Conservation (phyloP, 148 eudicot genomes). For the Oxyria digyna region DNA sequence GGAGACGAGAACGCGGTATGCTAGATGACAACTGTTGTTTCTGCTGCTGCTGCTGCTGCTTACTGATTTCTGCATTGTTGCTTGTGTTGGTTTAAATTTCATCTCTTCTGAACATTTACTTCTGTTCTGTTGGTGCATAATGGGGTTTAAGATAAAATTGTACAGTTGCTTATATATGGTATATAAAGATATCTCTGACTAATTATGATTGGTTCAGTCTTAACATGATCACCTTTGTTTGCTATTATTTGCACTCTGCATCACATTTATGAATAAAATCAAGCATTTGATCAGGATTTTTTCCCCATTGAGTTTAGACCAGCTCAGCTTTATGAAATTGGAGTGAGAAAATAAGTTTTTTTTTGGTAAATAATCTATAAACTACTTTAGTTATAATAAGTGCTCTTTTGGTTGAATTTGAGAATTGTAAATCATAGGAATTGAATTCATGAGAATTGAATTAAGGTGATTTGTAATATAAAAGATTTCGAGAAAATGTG, state of each 20-base stretch:
- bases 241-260: not conserved
- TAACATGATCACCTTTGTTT: not conserved
- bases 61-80: not conserved
- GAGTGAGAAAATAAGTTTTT: no score
- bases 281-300: no score
- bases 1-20: slow-evolving; percentile 9
- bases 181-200: not conserved
- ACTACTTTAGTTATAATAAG: no score
- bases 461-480: no score
- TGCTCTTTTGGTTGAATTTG: no score
- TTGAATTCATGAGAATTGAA: no score
- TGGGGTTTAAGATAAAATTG: not conserved
- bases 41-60: slow-evolving; percentile 2
- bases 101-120: not conserved
- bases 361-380: no score
- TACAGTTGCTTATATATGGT: slow-evolving; percentile 2
- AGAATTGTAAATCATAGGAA: no score
- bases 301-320: no score
- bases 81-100: not conserved
- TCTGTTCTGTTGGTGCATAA: not conserved
- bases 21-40: not conserved
- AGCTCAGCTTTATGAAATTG: no score
- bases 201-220: not conserved
- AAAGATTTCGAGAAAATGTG: no score
- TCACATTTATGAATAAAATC: no score